Evolutionary conservation across 2,329 filamentous ascomycete genomes (phyloP).

Genomic region (Orbilia quercus): DNA sequence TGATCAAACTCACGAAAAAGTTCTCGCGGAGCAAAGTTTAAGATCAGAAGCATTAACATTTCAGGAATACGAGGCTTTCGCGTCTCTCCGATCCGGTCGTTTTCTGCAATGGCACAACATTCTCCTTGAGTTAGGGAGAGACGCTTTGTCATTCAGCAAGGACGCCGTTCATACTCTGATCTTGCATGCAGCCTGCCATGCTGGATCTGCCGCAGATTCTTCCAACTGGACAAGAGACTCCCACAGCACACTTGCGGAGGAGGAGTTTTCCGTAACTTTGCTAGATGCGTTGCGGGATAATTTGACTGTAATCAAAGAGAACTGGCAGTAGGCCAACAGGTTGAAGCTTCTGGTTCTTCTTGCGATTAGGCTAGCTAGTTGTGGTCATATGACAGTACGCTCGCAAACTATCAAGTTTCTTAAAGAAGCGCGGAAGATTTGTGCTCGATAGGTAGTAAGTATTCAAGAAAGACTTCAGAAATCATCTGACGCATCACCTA

Average conservation of each 20-base stretch:
- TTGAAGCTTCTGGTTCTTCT: conserved; percentile 56
- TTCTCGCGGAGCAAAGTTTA: conserved; percentile 66
- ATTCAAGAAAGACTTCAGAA: conserved; percentile 11
- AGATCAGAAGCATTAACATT: conserved; percentile 68
- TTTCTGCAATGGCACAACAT: conserved; percentile 71
- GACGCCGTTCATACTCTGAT: conserved; percentile 66
- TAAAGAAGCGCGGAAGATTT: conserved; percentile 28
- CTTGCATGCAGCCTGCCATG: conserved; percentile 67
- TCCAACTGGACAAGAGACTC: conserved; percentile 24
- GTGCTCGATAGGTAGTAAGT: conserved; percentile 12
- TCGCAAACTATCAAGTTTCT: conserved; percentile 30
- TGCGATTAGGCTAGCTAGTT: conserved; percentile 34
- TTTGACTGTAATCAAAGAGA: conserved; percentile 64
- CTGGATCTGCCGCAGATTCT: conserved; percentile 62
- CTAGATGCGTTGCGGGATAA: conserved; percentile 50
- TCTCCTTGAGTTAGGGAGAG: conserved; percentile 66
- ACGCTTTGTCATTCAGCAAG: conserved; percentile 68
- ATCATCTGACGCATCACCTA: neutral
- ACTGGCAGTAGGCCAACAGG: conserved; percentile 65
- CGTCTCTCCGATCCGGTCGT: conserved; percentile 66
- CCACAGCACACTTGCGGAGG: conserved; percentile 16
- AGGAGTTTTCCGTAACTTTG: conserved; percentile 27
- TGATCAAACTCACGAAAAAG: conserved; percentile 65
- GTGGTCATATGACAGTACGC: conserved; percentile 20
- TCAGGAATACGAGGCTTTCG: conserved; percentile 69